Evolutionary conservation across 176 grass and related monocot genomes (phyloP).

Genomic region (Alopecurus myosuroides): DNA sequence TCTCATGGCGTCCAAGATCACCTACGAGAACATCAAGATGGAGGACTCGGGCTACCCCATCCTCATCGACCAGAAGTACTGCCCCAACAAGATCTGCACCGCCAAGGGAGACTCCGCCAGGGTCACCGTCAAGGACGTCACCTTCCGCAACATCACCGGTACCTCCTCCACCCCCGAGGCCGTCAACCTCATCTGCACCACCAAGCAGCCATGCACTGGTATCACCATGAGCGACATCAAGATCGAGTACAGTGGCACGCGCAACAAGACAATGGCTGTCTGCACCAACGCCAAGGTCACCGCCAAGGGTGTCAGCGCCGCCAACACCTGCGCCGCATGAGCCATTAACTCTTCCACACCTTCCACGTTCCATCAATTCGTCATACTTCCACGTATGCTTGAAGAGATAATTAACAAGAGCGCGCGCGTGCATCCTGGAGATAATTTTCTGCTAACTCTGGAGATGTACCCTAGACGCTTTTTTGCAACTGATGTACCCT

Average conservation of each 20-base stretch:
- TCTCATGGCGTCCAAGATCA: conserved; percentile 22
- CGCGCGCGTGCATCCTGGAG: background rate
- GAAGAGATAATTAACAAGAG: background rate
- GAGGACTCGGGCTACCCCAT: conserved; percentile 23
- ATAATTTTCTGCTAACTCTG: background rate
- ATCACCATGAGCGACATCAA: conserved; percentile 32
- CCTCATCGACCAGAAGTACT: conserved; percentile 80
- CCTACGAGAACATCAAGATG: conserved; percentile 60
- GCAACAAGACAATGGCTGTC: conserved; percentile 3
- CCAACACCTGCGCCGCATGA: background rate
- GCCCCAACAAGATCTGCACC: conserved; percentile 52
- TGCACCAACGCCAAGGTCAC: conserved; percentile 13
- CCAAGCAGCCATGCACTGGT: conserved; percentile 33
- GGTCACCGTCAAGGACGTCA: conserved; percentile 48
- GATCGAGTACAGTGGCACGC: background rate
- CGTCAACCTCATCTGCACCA: conserved; percentile 44
- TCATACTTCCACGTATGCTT: background rate
- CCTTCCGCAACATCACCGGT: conserved; percentile 56
- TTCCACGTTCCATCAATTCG: no score
- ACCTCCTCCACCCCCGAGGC: conserved; percentile 40
- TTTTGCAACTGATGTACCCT: no score
- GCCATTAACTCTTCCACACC: background rate
- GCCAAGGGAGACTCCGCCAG: conserved; percentile 21
- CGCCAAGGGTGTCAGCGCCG: background rate
- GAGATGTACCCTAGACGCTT: no score